These are phyloP conservation scores for Microsporum audouinii DNA, from an alignment of 2,329 filamentous ascomycete species.

Conservation along the genomic window DNA sequence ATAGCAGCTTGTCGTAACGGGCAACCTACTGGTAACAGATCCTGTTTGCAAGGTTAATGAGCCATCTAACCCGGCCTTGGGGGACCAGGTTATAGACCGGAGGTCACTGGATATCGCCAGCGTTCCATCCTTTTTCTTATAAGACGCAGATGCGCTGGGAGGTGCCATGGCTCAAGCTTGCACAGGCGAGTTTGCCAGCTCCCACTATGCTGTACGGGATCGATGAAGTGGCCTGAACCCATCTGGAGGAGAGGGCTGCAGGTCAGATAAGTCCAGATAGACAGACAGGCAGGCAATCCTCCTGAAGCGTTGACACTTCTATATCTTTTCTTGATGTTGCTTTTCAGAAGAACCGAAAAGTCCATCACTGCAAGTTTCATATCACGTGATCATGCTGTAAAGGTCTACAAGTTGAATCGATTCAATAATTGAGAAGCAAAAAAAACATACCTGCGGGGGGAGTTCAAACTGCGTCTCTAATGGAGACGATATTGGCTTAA, in stretches of 20 bases:
- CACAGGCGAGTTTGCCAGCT: background rate
- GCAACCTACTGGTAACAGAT: conserved; percentile 65
- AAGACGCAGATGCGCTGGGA: conserved; percentile 44
- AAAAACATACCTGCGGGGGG: too few relatives aligned
- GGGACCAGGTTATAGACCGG: conserved; percentile 69
- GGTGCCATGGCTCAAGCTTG: conserved; percentile 19
- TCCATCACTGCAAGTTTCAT: too few relatives aligned
- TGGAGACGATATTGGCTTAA: too few relatives aligned
- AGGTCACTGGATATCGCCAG: conserved; percentile 64
- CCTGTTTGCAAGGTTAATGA: conserved; percentile 58
- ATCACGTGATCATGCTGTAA: too few relatives aligned
- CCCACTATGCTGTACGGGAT: conserved; percentile 4
- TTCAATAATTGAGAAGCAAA: too few relatives aligned
- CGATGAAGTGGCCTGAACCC: conserved; percentile 3
- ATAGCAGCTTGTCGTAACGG: background rate
- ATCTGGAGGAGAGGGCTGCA: conserved; percentile 4
- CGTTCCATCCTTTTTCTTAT: conserved; percentile 93
- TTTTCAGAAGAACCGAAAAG: background rate
- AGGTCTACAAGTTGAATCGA: too few relatives aligned
- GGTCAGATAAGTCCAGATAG: background rate
- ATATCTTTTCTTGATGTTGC: background rate
- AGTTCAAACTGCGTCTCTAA: too few relatives aligned
- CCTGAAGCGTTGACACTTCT: background rate
- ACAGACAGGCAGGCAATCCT: background rate
- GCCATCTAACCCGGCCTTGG: conserved; percentile 49